These are phyloP conservation scores for Collariella sp. DNA, from an alignment of 495 filamentous ascomycete species.

Conservation along the genomic window DNA sequence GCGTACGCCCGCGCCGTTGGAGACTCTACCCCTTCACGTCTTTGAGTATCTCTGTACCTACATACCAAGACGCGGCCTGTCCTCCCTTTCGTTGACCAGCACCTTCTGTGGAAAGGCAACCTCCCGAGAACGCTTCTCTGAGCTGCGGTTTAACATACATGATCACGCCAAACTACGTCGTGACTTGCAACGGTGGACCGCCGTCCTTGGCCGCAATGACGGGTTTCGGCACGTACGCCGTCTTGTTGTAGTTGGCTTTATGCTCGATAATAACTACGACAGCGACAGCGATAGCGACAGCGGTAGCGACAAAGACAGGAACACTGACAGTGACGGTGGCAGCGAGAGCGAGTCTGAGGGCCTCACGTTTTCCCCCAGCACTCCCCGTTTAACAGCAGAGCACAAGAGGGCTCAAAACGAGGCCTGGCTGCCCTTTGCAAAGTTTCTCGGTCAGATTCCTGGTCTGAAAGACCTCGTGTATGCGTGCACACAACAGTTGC, in stretches of 20 bases:
- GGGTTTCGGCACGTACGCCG: not conserved
- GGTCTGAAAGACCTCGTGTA: not conserved
- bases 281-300: not conserved
- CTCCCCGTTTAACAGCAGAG: not conserved
- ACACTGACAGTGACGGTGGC: not conserved
- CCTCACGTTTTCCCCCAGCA: not conserved
- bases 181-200: not conserved
- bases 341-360: not conserved
- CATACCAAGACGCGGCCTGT: not conserved
- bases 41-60: not conserved
- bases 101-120: not conserved
- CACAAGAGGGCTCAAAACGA: not conserved
- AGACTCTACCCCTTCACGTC: not conserved
- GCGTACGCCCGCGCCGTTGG: not conserved
- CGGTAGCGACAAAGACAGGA: not conserved
- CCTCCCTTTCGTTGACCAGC: not conserved
- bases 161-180: not conserved
- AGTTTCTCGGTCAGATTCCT: not conserved
- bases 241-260: not conserved
- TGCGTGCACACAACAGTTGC: not conserved
- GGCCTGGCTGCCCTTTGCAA: conserved; percentile 1
- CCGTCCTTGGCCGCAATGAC: not conserved
- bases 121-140: not conserved
- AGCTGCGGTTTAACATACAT: not conserved
- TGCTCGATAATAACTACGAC: not conserved